Base-by-base conservation (phyloP, 352 stramenopile genomes). In the Globisporangium viniferum region DNA sequence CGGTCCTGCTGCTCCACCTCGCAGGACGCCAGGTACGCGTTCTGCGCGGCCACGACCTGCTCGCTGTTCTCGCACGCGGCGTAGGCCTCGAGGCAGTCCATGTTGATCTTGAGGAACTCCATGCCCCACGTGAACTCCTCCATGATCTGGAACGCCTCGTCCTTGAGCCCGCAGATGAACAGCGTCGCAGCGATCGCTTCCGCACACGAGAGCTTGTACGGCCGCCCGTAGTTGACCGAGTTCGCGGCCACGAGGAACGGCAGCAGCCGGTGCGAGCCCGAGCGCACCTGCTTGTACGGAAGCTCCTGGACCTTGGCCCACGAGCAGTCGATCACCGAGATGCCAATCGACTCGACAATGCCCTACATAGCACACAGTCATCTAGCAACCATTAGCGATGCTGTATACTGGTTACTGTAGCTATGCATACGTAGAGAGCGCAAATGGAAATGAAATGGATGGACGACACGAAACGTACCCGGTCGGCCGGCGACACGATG, bases 191-290 rank as follows among this genome's bases (percentile, higher is more conserved):
- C 96, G 58, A 98, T 96, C 4, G 98, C 97, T 76, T 99, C 98
- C 0, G 95, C 98, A 70, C 97, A 99, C 64, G 91, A 98, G 1
- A 99, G 80, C 76, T 99, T 97, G 84, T 89, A 90, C 5, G 93
- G 97, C 55, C 91, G 91, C 24, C 98, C 98, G 80, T 99, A 99
- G 84, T 99, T 99, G 29, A 99, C 97, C 33, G 94, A 95, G 76
- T 99, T 99, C 3, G 97, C 97, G 0, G 98, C 98, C 31, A 99
- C 95, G 27, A 99, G 84, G 72, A 99, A 99, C 20, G 98, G 98
- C 33, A 99, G 80, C 27, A 99, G 78, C 24, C 98, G 95, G 76
- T 99, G 96, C 71, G 98, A 83, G 29, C 95, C 94, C 18, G 90
- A 92, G 54, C 93, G 89, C 76, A 99, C 90, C 74, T 98, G 91